Base-by-base conservation (phyloP, 1,284 basidiomycete genomes). In the Serendipita sp. region DNA sequence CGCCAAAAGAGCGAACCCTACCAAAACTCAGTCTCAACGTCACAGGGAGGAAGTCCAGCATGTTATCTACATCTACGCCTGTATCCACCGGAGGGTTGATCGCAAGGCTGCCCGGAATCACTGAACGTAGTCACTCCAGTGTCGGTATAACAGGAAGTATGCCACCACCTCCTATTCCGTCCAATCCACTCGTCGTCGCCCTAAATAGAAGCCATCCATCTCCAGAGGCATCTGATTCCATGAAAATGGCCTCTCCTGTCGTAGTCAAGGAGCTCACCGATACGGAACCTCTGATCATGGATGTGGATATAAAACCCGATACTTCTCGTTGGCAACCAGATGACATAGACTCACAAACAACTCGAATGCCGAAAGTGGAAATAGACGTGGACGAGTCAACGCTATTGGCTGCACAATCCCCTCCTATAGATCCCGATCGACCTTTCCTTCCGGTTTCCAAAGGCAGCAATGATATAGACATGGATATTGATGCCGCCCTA, bases 401-500 rank as follows among this genome's bases (percentile, higher is more conserved):
- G 22, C 22, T 22, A 22, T 22, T 22, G 22, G 22, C 22, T 22
- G 22, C 22, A 22, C 38, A 41, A 41, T 41, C 38, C 13, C 38
- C 5, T 6, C 38, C 38, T 41, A 13, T 13, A 41, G 38, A 13
- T 41, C 38, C 38, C 38, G 38, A 6, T 13, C 38, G 13, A 41
- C 13, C 38, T 41, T 41, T 6, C 38, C 5, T 13, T 41, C 38
- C 13, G 38, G 38, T 41, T 41, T 6, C 38, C 5, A 41, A 41
- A 41, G 38, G 38, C 38, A 13, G 38, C 13, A 41, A 41, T 26
- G 53, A 30, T 10, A 29, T 10, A n/a, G 53, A 58, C n/a, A 35
- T 58, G 53, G 53, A 58, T n/a, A 58, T 32, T 32, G 53, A 58
- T n/a, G 45, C 45, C 6, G 45, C 45, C 32, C 53, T 58, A 10